Evolutionary conservation across 345 rosid species (phyloP), one percentile per base, ranked within the genome.

Genomic region (Limnanthes douglasii): DNA sequence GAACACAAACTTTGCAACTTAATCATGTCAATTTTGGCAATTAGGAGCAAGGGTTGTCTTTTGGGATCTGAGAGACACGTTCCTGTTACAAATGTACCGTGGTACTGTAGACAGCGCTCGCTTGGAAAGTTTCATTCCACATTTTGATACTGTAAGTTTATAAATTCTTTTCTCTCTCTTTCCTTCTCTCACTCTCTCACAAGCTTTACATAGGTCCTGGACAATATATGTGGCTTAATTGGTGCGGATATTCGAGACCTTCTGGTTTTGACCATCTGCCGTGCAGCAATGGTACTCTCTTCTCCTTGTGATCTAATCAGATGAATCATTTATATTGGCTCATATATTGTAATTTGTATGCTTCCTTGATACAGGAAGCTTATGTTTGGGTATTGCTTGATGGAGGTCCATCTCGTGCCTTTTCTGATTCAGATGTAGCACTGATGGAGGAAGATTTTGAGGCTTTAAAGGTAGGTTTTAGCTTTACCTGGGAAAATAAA

Each of bases 391-490:
- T 84, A 37, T 54, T 84, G 62, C 79, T 90, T 56, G 81, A 90
- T 54, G 98, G 98, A 56, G 95, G 98, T 25, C 86, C 95, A 44
- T 72, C 82, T 26, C 86, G 86, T 32, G 86, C 95, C 30, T 90
- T 72, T 51, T 72, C 92, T 20, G 77, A 84, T 57, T 62, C 84
- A 36, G 95, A 84, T 66, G 45, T 77, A 44, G 24, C 39, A 14
- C 36, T 83, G 64, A 61, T 90, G 78, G 92, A 84, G 65, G 98
- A 74, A 28, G 98, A 90, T 65, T 64, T 90, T 21, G 43, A 42
- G 38, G 51, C 45, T 17, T 65, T 90, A 69, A 84, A 77, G 78
- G 98, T 84, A 15, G n/a, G n/a, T n/a, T n/a, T n/a, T n/a, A n/a
- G n/a, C n/a, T n/a, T n/a, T n/a, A n/a, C n/a, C n/a, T n/a, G n/a